These are phyloP conservation scores for Eucommia ulmoides DNA, from an alignment of 257 asterid species.

Conservation along the genomic window DNA sequence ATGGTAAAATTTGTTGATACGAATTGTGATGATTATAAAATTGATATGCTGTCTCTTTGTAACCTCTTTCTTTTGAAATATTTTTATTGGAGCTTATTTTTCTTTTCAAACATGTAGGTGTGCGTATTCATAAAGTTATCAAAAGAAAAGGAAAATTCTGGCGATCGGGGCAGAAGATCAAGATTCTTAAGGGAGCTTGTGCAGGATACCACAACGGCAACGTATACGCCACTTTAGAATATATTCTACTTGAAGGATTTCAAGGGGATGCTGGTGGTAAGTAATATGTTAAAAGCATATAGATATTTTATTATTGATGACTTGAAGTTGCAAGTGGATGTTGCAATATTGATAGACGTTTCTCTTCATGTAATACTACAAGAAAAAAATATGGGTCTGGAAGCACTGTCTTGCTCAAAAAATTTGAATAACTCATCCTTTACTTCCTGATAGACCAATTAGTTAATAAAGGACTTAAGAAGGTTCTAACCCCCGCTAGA, in stretches of 20 bases:
- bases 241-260: constrained; percentile 48
- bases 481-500: too few species aligned
- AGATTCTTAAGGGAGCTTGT: constrained; percentile 63
- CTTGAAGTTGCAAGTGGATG: too few species aligned
- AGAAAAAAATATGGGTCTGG: too few species aligned
- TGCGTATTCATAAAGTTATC: constrained; percentile 44
- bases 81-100: neutral
- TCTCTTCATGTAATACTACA: too few species aligned
- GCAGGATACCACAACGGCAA: constrained; percentile 31
- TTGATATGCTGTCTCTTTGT: neutral
- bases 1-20: constrained; percentile 36
- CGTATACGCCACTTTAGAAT: constrained; percentile 53
- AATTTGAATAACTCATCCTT: too few species aligned
- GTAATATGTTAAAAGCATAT: constrained; percentile 16
- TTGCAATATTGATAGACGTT: too few species aligned
- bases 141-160: constrained; percentile 39
- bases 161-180: constrained; percentile 57
- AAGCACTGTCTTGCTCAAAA: too few species aligned
- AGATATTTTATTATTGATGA: too few species aligned
- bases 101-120: constrained; percentile 21
- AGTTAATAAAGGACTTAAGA: too few species aligned
- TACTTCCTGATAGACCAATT: too few species aligned
- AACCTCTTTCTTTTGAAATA: neutral
- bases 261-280: constrained; percentile 56
- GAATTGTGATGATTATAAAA: neutral